Percentiles rank a stretch among this genome's conserved stretches.
Evolutionary conservation across 169 alveolate genomes (phyloP).

Genomic region (Plasmodium billcollinsi): DNA sequence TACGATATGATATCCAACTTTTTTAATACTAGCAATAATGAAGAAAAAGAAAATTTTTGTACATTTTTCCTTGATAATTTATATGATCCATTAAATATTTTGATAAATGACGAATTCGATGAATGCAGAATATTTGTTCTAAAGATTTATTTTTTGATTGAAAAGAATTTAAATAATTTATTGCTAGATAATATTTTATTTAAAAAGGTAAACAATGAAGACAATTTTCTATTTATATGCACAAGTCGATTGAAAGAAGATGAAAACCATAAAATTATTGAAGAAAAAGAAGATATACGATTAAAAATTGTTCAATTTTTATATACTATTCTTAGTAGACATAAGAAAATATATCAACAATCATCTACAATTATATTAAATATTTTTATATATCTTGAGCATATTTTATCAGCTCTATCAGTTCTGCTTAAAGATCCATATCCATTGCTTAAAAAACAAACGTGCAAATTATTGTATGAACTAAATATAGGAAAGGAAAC

Average conservation of each 20-base stretch:
- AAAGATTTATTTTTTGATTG: slow-evolving; percentile 34
- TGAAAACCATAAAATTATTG: slow-evolving; percentile 45
- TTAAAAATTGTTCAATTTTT: slow-evolving; percentile 59
- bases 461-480: slow-evolving; percentile 51
- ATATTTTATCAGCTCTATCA: slow-evolving; percentile 35
- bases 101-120: slow-evolving; percentile 69
- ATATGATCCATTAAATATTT: slow-evolving; percentile 20
- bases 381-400: slow-evolving; percentile 27
- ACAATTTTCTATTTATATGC: slow-evolving; percentile 40
- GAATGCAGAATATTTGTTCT: slow-evolving; percentile 54
- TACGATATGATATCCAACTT: slow-evolving; percentile 43
- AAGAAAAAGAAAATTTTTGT: slow-evolving; percentile 38
- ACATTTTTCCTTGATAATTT: slow-evolving; percentile 31
- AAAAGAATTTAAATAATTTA: slow-evolving; percentile 29
- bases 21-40: slow-evolving; percentile 33
- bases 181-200: slow-evolving; percentile 46
- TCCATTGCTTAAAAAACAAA: slow-evolving; percentile 46
- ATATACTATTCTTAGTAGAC: slow-evolving; percentile 24
- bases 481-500: slow-evolving; percentile 4
- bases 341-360: slow-evolving; percentile 10
- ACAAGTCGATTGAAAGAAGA: slow-evolving; percentile 50
- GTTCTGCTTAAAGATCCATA: slow-evolving; percentile 54
- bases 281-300: slow-evolving; percentile 74
- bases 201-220: slow-evolving; percentile 38
- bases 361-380: slow-evolving; percentile 9